phyloP scores from a whole-genome alignment of 2,329 filamentous ascomycete species.

The Chalaropsis ovoidea region DNA sequence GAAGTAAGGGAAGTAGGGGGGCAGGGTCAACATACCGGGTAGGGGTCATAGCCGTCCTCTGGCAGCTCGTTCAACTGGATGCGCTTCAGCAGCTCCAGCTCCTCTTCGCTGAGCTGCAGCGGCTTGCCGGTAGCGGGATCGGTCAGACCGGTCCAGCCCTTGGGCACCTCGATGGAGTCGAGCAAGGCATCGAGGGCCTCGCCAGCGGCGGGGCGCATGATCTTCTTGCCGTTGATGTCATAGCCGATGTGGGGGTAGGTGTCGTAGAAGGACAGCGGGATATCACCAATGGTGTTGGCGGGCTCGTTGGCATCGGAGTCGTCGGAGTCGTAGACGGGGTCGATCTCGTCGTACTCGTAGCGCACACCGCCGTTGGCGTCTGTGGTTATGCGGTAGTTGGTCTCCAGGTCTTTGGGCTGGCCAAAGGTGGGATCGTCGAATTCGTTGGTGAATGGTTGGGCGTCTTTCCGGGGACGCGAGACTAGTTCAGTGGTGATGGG shows the following conservation, averaged over 20 bases:
- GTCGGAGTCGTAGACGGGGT: conserved; percentile 92
- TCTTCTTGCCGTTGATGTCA: conserved; percentile 96
- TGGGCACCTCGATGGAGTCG: conserved; percentile 91
- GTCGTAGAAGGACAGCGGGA: conserved; percentile 90
- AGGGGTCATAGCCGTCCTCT: conserved; percentile 82
- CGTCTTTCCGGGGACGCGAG: conserved; percentile 28
- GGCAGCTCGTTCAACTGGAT: conserved; percentile 83
- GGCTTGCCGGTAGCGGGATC: conserved; percentile 92
- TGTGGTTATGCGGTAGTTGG: conserved; percentile 48
- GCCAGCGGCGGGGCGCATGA: conserved; percentile 88
- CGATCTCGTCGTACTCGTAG: conserved; percentile 88
- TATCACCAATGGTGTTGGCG: conserved; percentile 88
- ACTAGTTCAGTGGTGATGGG: conserved; percentile 33
- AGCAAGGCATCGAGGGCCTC: conserved; percentile 86
- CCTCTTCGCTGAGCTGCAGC: conserved; percentile 73
- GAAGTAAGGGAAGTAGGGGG: background rate
- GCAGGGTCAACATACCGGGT: conserved; percentile 52
- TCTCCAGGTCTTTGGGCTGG: conserved; percentile 28
- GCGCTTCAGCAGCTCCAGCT: conserved; percentile 77
- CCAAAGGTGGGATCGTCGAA: conserved; percentile 30
- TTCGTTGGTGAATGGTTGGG: conserved; percentile 30
- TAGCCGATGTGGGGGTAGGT: conserved; percentile 97
- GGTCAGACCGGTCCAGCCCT: conserved; percentile 93
- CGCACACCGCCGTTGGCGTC: conserved; percentile 86
- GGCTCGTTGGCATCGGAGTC: conserved; percentile 73